Conservation (phyloP, 169 alveolate genomes). For the Neospora caninum region DNA sequence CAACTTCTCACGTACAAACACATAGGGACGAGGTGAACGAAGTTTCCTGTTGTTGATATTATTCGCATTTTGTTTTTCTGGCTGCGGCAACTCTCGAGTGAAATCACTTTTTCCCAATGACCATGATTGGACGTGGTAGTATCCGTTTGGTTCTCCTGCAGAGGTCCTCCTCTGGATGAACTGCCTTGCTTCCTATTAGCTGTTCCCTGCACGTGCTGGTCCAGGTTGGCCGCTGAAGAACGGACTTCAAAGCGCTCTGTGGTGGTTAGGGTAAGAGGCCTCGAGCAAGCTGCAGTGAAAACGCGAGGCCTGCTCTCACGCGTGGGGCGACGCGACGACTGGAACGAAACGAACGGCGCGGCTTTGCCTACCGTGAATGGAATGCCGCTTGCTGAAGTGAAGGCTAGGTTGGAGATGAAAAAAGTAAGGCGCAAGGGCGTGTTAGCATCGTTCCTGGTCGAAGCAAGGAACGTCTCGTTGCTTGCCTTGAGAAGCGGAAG, state of each 20-base stretch:
- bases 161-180: too few relatives aligned
- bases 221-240: background rate
- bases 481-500: too few relatives aligned
- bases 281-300: background rate
- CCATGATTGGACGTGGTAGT: too few relatives aligned
- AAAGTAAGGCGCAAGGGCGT: background rate
- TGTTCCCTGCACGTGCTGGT: background rate
- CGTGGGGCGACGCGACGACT: background rate
- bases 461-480: too few relatives aligned
- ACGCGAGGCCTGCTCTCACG: background rate
- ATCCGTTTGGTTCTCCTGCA: too few relatives aligned
- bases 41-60: too few relatives aligned
- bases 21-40: too few relatives aligned
- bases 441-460: background rate
- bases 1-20: too few relatives aligned
- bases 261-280: background rate
- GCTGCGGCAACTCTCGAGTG: too few relatives aligned
- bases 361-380: background rate
- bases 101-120: too few relatives aligned
- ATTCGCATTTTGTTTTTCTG: too few relatives aligned
- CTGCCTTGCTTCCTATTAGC: too few relatives aligned
- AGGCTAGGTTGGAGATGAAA: constrained; percentile 19
- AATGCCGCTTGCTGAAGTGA: constrained; percentile 15
- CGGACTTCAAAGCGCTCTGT: background rate
- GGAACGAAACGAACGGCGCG: background rate